Base-by-base conservation (phyloP, 1,139 yeast genomes). In the Candida buenavistaensis region DNA sequence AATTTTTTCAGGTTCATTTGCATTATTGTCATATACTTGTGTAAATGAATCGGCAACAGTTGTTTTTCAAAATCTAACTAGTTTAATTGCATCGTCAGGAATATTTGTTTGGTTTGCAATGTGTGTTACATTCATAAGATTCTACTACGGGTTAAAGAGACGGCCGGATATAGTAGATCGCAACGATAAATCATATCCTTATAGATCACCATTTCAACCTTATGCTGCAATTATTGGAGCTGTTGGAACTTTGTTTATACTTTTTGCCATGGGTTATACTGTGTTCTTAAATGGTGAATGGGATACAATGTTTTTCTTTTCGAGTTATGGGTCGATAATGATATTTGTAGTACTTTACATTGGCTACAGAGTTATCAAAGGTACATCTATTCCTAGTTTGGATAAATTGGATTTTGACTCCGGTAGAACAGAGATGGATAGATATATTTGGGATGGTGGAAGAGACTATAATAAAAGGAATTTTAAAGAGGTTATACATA, bases 61-160 rank as follows among this genome's bases (percentile, higher is more conserved):
- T n/a, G 84, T 82, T 3, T 84, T 85, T 46, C 82, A 77, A 45
- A 73, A 80, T 51, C 63, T 85, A 39, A 73, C 83, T 7, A 72
- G 78, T 46, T 65, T 84, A 24, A 78, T 82, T 39, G 78, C 89
- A 0, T 75, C 88, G 1, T 74, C 90, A 0, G 87, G 88, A 1
- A 72, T 85, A 36, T 57, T 86, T 22, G 85, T 82, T 33, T 87
- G 95, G 95, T 76, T 81, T 38, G 86, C 90, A 4, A 82, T 87
- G 84, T 80, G 88, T 46, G 56, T 85, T 12, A 74, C 92, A 2
- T 87, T 73, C 51, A 59, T 85, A 21, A 60, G 96, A 36, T 87
- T 85, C 50, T 82, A 74, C 55, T 72, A 73, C 46, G 95, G 90
- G 0, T 61, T 87, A 40, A 68, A 77, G 45, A 57, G 74, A 35